A percentile compares a stretch with the other conserved stretches of the same genome.
These are phyloP conservation scores for Eimeria necatrix DNA, from an alignment of 169 alveolate species.

Conservation along the genomic window DNA sequence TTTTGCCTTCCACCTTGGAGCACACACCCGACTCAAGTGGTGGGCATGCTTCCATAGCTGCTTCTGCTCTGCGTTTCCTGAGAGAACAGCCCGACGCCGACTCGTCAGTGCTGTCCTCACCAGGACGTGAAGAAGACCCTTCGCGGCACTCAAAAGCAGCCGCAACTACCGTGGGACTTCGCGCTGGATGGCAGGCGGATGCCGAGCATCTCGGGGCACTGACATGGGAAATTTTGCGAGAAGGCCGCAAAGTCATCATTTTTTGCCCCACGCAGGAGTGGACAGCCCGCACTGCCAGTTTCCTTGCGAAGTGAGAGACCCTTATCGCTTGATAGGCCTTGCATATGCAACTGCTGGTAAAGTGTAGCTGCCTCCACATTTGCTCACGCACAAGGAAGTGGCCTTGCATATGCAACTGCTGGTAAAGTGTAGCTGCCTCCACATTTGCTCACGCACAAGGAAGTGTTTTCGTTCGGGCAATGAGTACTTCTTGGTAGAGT, in stretches of 20 bases:
- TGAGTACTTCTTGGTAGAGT: too few species aligned
- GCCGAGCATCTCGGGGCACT: constrained; percentile 81
- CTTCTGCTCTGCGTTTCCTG: constrained; percentile 59
- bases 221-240: constrained; percentile 84
- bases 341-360: too few species aligned
- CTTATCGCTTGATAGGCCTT: not conserved
- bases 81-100: constrained; percentile 5
- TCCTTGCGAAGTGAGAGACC: constrained; percentile 70
- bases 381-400: not conserved
- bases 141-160: not conserved
- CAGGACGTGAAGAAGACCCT: not conserved
- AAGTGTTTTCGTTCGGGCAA: too few species aligned
- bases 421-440: not conserved
- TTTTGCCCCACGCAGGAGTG: constrained; percentile 86
- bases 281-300: constrained; percentile 77
- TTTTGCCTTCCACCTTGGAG: not conserved
- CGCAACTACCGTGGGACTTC: not conserved
- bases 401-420: not conserved
- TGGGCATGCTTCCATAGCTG: constrained; percentile 50
- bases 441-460: not conserved
- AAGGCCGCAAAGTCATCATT: constrained; percentile 83
- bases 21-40: not conserved
- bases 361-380: not conserved
- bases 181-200: constrained; percentile 76
- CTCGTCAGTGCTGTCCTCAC: not conserved